Percentiles rank a stretch among this genome's conserved stretches.
Conservation (phyloP, 176 grass and related monocot genomes). For the Chrysopogon serrulatus region DNA sequence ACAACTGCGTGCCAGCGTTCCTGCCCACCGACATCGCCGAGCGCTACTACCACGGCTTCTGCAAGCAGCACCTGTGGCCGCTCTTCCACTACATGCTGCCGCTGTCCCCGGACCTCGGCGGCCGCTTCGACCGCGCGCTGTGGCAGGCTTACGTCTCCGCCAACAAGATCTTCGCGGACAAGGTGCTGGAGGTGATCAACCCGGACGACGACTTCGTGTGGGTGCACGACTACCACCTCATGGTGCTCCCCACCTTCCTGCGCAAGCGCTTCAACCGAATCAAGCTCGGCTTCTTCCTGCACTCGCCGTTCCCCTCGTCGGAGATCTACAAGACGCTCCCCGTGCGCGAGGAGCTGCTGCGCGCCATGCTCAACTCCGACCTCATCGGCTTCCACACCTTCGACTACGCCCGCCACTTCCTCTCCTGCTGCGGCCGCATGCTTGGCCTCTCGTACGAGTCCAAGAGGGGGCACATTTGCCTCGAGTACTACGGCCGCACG, state of each 20-base stretch:
- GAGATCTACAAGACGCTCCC: conserved; percentile 94
- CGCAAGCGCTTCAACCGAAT: conserved; percentile 90
- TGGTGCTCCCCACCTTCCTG: conserved; percentile 91
- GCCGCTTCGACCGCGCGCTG: conserved; percentile 77
- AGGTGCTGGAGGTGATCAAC: conserved; percentile 94
- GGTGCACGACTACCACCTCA: conserved; percentile 99
- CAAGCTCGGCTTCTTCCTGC: conserved; percentile 90
- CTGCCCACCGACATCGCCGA: conserved; percentile 54
- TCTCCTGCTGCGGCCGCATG: conserved; percentile 87
- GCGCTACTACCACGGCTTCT: conserved; percentile 93
- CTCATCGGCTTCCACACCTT: conserved; percentile 98
- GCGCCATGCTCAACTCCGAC: conserved; percentile 82
- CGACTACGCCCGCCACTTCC: conserved; percentile 94
- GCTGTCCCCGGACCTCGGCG: conserved; percentile 80
- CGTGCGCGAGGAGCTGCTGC: conserved; percentile 86
- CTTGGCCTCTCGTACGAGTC: conserved; percentile 83
- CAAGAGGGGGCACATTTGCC: conserved; percentile 77
- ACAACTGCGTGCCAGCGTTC: conserved; percentile 89
- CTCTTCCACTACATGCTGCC: conserved; percentile 99
- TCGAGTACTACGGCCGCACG: conserved; percentile 94
- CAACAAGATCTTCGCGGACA: conserved; percentile 95
- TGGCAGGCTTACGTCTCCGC: conserved; percentile 96
- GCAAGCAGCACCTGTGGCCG: conserved; percentile 98
- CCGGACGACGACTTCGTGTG: conserved; percentile 95
- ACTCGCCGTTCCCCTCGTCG: conserved; percentile 85